Percentiles rank a stretch among this genome's conserved stretches.
phyloP scores from a whole-genome alignment of 1,284 basidiomycete genomes.

The Ceratobasidium sp. region DNA sequence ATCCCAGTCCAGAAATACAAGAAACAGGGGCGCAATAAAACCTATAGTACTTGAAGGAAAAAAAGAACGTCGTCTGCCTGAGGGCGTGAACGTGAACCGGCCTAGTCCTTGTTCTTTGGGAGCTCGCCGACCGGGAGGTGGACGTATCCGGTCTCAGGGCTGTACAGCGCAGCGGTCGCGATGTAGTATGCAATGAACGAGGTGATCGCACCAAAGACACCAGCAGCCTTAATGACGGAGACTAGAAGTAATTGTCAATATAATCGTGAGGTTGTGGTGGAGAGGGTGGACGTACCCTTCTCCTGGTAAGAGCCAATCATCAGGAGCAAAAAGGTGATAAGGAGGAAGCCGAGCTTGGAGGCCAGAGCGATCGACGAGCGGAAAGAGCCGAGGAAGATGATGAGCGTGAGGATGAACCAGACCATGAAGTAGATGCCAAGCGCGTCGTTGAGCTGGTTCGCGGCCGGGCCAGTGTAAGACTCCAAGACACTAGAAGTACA shows the following conservation, averaged over 20 bases:
- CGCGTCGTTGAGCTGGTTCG: constrained; percentile 44
- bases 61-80: background rate
- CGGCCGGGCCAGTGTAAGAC: constrained; percentile 39
- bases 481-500: constrained; percentile 32
- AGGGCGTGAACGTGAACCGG: background rate
- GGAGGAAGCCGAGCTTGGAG: constrained; percentile 58
- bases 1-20: constrained; percentile 10
- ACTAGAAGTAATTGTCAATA: constrained; percentile 16
- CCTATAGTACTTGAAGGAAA: constrained; percentile 24
- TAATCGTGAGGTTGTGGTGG: background rate
- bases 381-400: constrained; percentile 53
- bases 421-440: constrained; percentile 46
- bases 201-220: constrained; percentile 75
- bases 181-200: constrained; percentile 77
- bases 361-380: constrained; percentile 54
- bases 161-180: constrained; percentile 69
- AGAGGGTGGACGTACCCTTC: constrained; percentile 9
- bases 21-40: constrained; percentile 1
- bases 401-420: constrained; percentile 51
- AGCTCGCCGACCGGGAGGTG: constrained; percentile 40
- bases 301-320: constrained; percentile 46
- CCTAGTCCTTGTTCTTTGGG: constrained; percentile 20
- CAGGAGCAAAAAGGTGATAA: constrained; percentile 55
- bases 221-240: constrained; percentile 69
- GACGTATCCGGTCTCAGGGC: constrained; percentile 55